Evolutionary conservation across 106 monocot species (phyloP).

Genomic region (Phalaenopsis equestris): DNA sequence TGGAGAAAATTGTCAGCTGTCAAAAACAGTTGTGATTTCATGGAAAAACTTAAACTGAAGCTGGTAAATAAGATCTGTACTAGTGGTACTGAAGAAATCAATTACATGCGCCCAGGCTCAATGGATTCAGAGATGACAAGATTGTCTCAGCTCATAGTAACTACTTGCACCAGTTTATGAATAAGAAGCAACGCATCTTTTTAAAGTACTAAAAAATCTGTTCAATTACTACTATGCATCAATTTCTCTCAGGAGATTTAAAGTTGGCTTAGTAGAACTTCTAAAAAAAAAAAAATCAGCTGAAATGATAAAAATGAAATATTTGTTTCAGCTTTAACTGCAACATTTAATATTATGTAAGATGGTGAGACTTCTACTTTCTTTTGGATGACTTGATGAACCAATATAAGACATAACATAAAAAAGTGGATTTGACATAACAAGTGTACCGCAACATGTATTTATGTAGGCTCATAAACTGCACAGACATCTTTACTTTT

Average conservation of each 20-base stretch:
- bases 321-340: background rate
- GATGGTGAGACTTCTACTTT: background rate
- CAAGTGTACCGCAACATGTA: background rate
- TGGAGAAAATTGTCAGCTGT: too few species aligned
- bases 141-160: background rate
- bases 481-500: background rate
- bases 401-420: too few species aligned
- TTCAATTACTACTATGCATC: background rate
- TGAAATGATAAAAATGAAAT: background rate
- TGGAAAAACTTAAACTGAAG: background rate
- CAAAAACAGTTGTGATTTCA: background rate
- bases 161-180: background rate
- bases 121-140: background rate
- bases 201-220: background rate
- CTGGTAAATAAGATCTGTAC: background rate
- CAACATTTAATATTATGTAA: background rate
- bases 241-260: background rate
- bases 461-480: background rate
- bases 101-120: background rate
- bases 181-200: background rate
- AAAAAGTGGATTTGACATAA: too few species aligned
- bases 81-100: background rate
- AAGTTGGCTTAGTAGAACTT: background rate
- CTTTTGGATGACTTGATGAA: too few species aligned
- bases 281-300: background rate